A percentile compares a stretch with the other conserved stretches of the same genome.
These are phyloP conservation scores for Ogataea pignaliae DNA, from an alignment of 805 yeast genomes.

Conservation along the genomic window DNA sequence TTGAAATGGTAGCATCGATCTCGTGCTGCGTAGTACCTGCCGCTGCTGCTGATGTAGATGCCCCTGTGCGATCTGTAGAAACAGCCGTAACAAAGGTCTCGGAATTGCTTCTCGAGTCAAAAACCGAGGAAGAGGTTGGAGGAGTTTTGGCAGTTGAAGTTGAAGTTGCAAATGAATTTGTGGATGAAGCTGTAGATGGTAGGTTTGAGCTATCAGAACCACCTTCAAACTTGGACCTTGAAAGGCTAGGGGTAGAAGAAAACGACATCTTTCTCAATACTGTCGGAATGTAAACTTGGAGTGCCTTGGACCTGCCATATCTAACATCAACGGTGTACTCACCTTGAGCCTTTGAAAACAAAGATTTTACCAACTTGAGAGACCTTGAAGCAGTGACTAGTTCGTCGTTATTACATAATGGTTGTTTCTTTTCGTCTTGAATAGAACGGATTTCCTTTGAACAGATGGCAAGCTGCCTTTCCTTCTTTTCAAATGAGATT, in stretches of 20 bases:
- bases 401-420: too few species aligned
- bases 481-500: neutral
- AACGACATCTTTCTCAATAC: slow-evolving; percentile 2
- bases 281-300: neutral
- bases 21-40: too few species aligned
- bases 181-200: too few species aligned
- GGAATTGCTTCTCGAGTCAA: too few species aligned
- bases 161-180: too few species aligned
- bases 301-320: neutral
- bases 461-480: slow-evolving; percentile 1
- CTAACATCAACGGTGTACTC: slow-evolving; percentile 10
- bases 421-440: neutral
- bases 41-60: too few species aligned
- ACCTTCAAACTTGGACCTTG: neutral
- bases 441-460: neutral
- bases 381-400: neutral
- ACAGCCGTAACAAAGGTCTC: too few species aligned
- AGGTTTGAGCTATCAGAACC: too few species aligned
- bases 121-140: too few species aligned
- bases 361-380: neutral
- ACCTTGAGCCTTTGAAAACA: neutral
- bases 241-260: slow-evolving; percentile 6
- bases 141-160: too few species aligned
- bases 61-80: too few species aligned
- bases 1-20: too few species aligned